Conservation (phyloP, 805 yeast species). For the Yarrowia keelungensis region DNA sequence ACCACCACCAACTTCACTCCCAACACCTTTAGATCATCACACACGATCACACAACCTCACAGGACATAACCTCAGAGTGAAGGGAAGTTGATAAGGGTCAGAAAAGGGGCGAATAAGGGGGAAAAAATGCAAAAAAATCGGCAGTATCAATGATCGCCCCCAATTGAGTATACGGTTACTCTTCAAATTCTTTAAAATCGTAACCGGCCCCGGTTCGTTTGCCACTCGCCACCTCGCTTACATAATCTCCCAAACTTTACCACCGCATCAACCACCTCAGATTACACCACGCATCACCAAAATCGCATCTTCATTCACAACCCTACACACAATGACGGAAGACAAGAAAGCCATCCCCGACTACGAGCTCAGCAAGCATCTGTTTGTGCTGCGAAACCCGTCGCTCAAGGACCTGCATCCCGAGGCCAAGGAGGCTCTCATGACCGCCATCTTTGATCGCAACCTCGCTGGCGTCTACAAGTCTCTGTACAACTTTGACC, state of each 20-base stretch:
- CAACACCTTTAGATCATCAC: not conserved
- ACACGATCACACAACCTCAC: slow-evolving; percentile 6
- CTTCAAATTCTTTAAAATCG: too few species aligned
- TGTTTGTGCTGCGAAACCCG: slow-evolving; percentile 64
- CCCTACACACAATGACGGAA: slow-evolving; percentile 32
- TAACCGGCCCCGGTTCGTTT: too few species aligned
- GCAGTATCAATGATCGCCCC: too few species aligned
- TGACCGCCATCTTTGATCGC: slow-evolving; percentile 62
- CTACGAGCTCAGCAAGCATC: slow-evolving; percentile 78
- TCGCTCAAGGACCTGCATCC: slow-evolving; percentile 54
- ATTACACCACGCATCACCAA: slow-evolving; percentile 1
- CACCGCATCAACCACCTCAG: slow-evolving; percentile 16
- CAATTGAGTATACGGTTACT: too few species aligned
- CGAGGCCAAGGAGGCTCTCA: slow-evolving; percentile 56
- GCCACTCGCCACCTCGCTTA: slow-evolving; percentile 15
- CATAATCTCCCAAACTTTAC: slow-evolving; percentile 20
- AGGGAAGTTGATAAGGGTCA: too few species aligned
- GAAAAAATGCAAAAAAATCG: not conserved
- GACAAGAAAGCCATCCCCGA: slow-evolving; percentile 62
- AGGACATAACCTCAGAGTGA: too few species aligned
- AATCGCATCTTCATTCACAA: not conserved
- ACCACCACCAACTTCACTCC: not conserved
- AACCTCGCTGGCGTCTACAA: slow-evolving; percentile 85
- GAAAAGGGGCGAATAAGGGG: too few species aligned
- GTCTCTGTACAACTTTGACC: slow-evolving; percentile 57